phyloP scores from a whole-genome alignment of 2,329 filamentous ascomycete genomes.

The Decorospora gaudefroyi region DNA sequence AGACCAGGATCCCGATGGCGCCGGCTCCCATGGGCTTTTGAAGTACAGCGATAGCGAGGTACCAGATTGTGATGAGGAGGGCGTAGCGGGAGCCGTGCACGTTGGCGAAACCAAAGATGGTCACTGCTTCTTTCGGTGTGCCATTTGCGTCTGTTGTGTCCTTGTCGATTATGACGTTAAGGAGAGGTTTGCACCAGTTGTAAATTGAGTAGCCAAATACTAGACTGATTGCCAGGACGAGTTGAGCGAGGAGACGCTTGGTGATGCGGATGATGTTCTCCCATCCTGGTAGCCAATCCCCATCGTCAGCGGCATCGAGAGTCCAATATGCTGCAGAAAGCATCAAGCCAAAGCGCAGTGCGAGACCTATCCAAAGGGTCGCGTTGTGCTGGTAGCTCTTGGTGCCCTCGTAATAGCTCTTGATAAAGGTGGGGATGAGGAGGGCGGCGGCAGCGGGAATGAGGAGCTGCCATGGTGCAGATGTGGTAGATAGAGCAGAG shows the following conservation, averaged over 20 bases:
- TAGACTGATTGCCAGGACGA: slow-evolving; percentile 76
- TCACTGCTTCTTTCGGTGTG: slow-evolving; percentile 58
- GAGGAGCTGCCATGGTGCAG: slow-evolving; percentile 82
- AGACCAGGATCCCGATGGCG: slow-evolving; percentile 77
- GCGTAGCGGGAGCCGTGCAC: slow-evolving; percentile 90
- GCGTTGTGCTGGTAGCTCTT: slow-evolving; percentile 87
- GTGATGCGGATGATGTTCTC: slow-evolving; percentile 66
- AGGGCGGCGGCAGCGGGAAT: slow-evolving; percentile 78
- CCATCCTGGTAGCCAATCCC: slow-evolving; percentile 70
- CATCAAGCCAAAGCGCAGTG: slow-evolving; percentile 75
- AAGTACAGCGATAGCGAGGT: slow-evolving; percentile 75
- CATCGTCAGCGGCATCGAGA: slow-evolving; percentile 85
- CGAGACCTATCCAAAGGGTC: slow-evolving; percentile 79
- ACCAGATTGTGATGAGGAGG: slow-evolving; percentile 77
- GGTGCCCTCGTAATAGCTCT: slow-evolving; percentile 79
- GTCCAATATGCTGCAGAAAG: slow-evolving; percentile 83
- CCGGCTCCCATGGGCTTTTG: slow-evolving; percentile 95
- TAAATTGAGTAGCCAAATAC: slow-evolving; percentile 85
- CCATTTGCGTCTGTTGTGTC: slow-evolving; percentile 22
- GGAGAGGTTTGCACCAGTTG: slow-evolving; percentile 80
- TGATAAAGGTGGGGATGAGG: slow-evolving; percentile 73
- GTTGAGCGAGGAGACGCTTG: slow-evolving; percentile 78
- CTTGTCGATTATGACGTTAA: slow-evolving; percentile 65
- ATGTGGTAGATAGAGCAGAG: slow-evolving; percentile 88
- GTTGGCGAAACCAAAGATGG: slow-evolving; percentile 89